These are phyloP conservation scores for Cladochytrium tenue DNA, from an alignment of 371 early-diverging fungal genomes.

Conservation along the genomic window DNA sequence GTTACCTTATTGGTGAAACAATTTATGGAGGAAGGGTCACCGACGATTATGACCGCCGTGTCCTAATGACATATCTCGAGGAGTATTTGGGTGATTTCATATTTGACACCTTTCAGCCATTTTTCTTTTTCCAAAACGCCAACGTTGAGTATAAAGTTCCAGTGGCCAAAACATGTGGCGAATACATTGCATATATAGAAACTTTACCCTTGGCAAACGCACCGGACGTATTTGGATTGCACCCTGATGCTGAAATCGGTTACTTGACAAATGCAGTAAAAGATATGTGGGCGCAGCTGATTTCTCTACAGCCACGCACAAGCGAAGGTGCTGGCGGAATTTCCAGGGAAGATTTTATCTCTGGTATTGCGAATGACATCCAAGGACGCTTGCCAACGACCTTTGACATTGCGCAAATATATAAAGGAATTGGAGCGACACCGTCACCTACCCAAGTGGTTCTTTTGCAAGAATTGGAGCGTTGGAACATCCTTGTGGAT, in stretches of 20 bases:
- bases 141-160: conserved; percentile 54
- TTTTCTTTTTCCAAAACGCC: conserved; percentile 46
- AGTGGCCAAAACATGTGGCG: conserved; percentile 39
- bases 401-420: conserved; percentile 52
- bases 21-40: conserved; percentile 68
- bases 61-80: conserved; percentile 62
- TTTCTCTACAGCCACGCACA: conserved; percentile 58
- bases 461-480: conserved; percentile 59
- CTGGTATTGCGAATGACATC: conserved; percentile 55
- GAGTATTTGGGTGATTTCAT: conserved; percentile 65
- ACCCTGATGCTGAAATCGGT: conserved; percentile 65
- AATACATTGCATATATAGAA: conserved; percentile 55
- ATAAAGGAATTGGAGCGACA: conserved; percentile 46
- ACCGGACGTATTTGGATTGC: conserved; percentile 65
- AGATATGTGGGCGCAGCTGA: conserved; percentile 61
- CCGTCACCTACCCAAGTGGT: conserved; percentile 59
- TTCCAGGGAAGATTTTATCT: conserved; percentile 59
- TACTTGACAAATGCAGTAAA: conserved; percentile 57
- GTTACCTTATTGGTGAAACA: conserved; percentile 63
- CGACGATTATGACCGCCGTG: conserved; percentile 62
- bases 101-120: conserved; percentile 63
- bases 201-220: conserved; percentile 57
- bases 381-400: conserved; percentile 48
- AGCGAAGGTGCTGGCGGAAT: conserved; percentile 55
- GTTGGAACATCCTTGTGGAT: conserved; percentile 60